Conservation (phyloP, 129 eudicot species). For the Lactuca sativa region DNA sequence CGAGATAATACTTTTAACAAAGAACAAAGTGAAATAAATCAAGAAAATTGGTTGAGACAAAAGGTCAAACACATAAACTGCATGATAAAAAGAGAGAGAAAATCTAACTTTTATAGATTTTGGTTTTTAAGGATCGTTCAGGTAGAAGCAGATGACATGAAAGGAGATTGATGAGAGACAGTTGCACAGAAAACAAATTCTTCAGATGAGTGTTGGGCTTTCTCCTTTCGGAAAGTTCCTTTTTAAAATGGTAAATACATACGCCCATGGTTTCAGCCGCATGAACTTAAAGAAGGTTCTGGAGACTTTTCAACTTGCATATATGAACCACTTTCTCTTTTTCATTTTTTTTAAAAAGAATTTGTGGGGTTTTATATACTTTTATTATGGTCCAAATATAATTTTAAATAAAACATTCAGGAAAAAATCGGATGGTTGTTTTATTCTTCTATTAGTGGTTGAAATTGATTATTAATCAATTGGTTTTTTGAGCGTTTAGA, state of each 20-base stretch:
- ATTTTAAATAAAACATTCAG: conserved; percentile 31
- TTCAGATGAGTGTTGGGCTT: conserved; percentile 30
- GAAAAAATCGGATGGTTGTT: conserved; percentile 1
- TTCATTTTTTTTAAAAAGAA: neutral
- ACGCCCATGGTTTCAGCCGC: conserved; percentile 30
- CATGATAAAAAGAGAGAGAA: conserved; percentile 14
- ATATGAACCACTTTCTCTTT: neutral
- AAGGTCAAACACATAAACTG: conserved; percentile 27
- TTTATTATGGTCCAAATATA: conserved; percentile 21
- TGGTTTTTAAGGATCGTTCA: conserved; percentile 18
- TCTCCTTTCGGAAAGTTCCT: conserved; percentile 52
- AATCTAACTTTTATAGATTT: conserved; percentile 7
- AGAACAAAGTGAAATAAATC: neutral
- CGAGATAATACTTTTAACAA: neutral
- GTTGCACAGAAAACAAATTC: conserved; percentile 31
- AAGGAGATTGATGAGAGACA: conserved; percentile 31
- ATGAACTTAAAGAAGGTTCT: conserved; percentile 31
- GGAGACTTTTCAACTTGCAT: conserved; percentile 24
- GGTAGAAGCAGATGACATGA: conserved; percentile 22
- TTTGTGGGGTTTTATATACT: conserved; percentile 8
- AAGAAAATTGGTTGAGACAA: conserved; percentile 18
- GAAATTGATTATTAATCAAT: neutral
- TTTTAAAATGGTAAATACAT: conserved; percentile 31
- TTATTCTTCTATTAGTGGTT: conserved; percentile 4
- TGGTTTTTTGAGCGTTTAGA: too few relatives aligned